A percentile compares a stretch with the other conserved stretches of the same genome.
Evolutionary conservation across 2,329 filamentous ascomycete genomes (phyloP).

Genomic region (Calcarisporium arbuscula): DNA sequence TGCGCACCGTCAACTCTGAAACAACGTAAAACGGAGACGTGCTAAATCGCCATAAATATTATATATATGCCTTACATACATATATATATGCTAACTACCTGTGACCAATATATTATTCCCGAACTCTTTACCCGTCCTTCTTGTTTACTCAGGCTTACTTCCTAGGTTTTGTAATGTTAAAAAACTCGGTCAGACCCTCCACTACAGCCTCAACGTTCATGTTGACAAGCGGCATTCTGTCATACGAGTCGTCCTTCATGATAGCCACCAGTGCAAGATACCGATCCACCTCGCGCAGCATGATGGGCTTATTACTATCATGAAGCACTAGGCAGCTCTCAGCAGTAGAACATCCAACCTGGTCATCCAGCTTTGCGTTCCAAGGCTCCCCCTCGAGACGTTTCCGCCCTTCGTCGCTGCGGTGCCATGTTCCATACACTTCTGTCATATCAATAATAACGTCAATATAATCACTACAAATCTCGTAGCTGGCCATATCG

Average conservation of each 20-base stretch:
- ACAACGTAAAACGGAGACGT: too few relatives aligned
- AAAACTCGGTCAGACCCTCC: constrained; percentile 72
- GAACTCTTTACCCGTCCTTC: too few relatives aligned
- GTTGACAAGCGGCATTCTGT: constrained; percentile 77
- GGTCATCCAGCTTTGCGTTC: constrained; percentile 57
- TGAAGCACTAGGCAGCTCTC: constrained; percentile 64
- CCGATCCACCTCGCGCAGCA: constrained; percentile 63
- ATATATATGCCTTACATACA: too few relatives aligned
- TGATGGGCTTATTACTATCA: constrained; percentile 57
- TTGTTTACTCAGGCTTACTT: too few relatives aligned
- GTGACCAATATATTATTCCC: too few relatives aligned
- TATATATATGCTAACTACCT: too few relatives aligned
- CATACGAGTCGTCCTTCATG: constrained; percentile 78
- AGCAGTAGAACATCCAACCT: constrained; percentile 58
- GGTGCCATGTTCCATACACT: constrained; percentile 75
- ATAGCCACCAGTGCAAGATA: constrained; percentile 79
- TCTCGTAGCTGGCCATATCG: constrained; percentile 94
- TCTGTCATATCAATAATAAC: constrained; percentile 96
- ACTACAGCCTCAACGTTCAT: constrained; percentile 83
- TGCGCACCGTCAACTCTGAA: too few relatives aligned
- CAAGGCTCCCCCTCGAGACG: constrained; percentile 54
- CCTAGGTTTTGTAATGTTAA: constrained; percentile 61
- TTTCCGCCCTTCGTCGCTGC: constrained; percentile 48
- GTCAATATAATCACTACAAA: constrained; percentile 97
- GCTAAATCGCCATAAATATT: too few relatives aligned